phyloP scores from a whole-genome alignment of 768 basidiomycete genomes.

The Xerocomus spinulosus region DNA sequence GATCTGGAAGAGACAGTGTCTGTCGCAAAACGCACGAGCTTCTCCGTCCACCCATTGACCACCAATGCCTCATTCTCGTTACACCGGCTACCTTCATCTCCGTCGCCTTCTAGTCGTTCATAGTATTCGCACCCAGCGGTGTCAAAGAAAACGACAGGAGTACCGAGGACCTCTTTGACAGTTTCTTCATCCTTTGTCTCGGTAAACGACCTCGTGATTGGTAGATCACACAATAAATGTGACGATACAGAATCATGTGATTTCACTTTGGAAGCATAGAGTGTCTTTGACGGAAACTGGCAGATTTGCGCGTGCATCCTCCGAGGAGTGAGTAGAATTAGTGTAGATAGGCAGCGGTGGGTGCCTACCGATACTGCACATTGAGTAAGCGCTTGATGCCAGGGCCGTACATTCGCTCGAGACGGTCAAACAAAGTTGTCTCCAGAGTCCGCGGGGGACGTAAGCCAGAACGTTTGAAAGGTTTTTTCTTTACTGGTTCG shows the following conservation, averaged over 20 bases:
- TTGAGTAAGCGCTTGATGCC: slow-evolving; percentile 82
- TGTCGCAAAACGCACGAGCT: slow-evolving; percentile 49
- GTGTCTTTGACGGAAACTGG: slow-evolving; percentile 74
- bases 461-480: slow-evolving; percentile 27
- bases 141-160: slow-evolving; percentile 89
- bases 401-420: slow-evolving; percentile 84
- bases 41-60: slow-evolving; percentile 78
- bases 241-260: slow-evolving; percentile 68
- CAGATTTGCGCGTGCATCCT: slow-evolving; percentile 91
- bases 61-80: slow-evolving; percentile 95
- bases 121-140: slow-evolving; percentile 93
- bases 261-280: slow-evolving; percentile 68
- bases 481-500: slow-evolving; percentile 9
- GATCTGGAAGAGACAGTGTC: not conserved
- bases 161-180: slow-evolving; percentile 64
- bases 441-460: slow-evolving; percentile 71
- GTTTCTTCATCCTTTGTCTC: slow-evolving; percentile 54
- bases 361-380: slow-evolving; percentile 76
- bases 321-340: not conserved
- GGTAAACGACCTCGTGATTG: slow-evolving; percentile 40
- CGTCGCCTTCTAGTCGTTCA: slow-evolving; percentile 71
- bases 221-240: slow-evolving; percentile 69
- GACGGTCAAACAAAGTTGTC: slow-evolving; percentile 86
- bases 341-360: not conserved
- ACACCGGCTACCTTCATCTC: slow-evolving; percentile 85